Evolutionary conservation across 345 rosid species (phyloP), one percentile per base, ranked within the genome.

Genomic region (Gossypium anomalum): DNA sequence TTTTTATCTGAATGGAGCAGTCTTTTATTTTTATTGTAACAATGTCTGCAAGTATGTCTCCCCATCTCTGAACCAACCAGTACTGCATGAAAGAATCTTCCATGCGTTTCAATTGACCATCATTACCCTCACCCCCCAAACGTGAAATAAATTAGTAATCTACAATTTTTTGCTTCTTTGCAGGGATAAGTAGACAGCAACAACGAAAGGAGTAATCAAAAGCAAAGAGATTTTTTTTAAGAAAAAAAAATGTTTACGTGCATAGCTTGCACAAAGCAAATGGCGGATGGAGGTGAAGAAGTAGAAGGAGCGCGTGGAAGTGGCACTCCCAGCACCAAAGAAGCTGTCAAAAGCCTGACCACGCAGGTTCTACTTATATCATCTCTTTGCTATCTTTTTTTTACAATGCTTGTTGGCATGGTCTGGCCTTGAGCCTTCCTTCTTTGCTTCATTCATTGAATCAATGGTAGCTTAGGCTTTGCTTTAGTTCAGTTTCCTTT

Each of bases 261-360:
- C 82, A 95, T 95, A 83, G 90, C 99, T 58, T 95, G 99, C 86
- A 87, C 97, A 72, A 95, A 95, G 79, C 88, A 88, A 72, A 85
- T 68, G 85, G 92, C 90, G 12, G 99, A 92, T 1, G 97, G 89
- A 63, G 90, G 87, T 48, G 96, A 86, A 43, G 97, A 87, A 41
- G 89, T 82, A 64, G 97, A 81, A 61, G 91, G 87, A 79, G 85
- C 90, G 84, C 94, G 98, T 84, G 97, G 92, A 10, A 83, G 85
- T 84, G 78, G 84, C 47, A 89, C 98, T 68, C 95, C 97, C 29
- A 90, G 80, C 76, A 83, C 96, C 17, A 95, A 89, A 83, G 99
- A 95, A 82, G 92, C 99, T 89, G 99, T 93, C 92, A 95, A 91
- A 86, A 91, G 97, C 98, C 91, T 95, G 71, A 95, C 99, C 67